Base-by-base conservation (phyloP, 2,329 filamentous ascomycete species). In the Calonectria pteridis region DNA sequence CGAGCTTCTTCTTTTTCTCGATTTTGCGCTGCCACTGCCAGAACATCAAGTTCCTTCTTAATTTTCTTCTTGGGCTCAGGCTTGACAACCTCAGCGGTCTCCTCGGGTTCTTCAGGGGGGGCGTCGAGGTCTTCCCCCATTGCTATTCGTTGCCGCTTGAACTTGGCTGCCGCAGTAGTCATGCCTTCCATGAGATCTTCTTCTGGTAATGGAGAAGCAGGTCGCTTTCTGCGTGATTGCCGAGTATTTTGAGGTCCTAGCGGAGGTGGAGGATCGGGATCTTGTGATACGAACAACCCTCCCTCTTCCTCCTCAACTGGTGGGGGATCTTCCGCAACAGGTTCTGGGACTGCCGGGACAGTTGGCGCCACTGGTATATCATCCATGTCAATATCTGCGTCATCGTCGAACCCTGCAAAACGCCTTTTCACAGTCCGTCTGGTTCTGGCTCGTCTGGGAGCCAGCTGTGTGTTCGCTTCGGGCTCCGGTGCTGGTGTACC, bases 91-190 rank as follows among this genome's bases (percentile, higher is more conserved):
- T 72, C 73, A 49, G 81, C 70, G 0, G 74, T 62, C 23, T 79
- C 65, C 35, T 81, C 79, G 6, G 79, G 73, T 51, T 82, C 81
- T 5, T 81, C 79, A 6, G 76, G 67, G 0, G 81, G 79, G 4
- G 82, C 76, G 46, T 80, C 78, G 3, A 88, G 86, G 37, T 89
- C 86, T 76, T 89, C 85, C 55, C 90, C 89, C 65, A 89, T 88
- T 74, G 91, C 92, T 26, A 94, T 87, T 31, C 93, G 92, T 28
- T 94, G 92, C n/a, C 93, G 91, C 83, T 98, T 98, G 81, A 95
- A 91, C 6, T 92, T 92, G 33, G 93, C 92, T 4, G 94, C 92
- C 1, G 93, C 94, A 0, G 95, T 94, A 1, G 96, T 92, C 69
- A 98, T 90, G 28, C 90, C 88, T 18, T 95, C 92, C 82, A 96